Base-by-base conservation (phyloP, 2,329 filamentous ascomycete species). In the Chrysoporthe deuterocubensis region DNA sequence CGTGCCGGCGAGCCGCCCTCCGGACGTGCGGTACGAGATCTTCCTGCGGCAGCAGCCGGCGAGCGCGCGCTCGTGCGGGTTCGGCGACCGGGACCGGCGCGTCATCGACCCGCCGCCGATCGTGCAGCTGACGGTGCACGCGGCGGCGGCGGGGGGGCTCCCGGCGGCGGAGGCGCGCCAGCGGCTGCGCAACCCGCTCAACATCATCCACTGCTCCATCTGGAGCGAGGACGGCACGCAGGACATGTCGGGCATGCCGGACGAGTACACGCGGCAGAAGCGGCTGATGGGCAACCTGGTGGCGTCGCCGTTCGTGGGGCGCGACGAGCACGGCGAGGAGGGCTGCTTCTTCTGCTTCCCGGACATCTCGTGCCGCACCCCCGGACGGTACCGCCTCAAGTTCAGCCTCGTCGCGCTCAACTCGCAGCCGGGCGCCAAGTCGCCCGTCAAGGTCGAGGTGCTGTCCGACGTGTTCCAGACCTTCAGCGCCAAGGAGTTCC, bases 261-360 rank as follows among this genome's bases (percentile, higher is more conserved):
- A 90, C 69, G 90, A 93, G 73, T 88, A 89, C 73, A 86, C 90
- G 57, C 88, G 91, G 67, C 92, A 92, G 70, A 87, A 92, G 58
- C 85, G 92, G 37, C 81, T 96, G 52, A 95, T 95, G 91, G 92
- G 92, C 21, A 92, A 91, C 8, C 80, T 93, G 8, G 91, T 94
- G 3, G 89, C 90, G 7, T 92, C 90, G 0, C 90, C 92, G 0
- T 94, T 93, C 72, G 88, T 92, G 6, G 92, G 91, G 8, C 84
- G 87, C 65, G 92, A 96, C 75, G 92, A 95, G 74, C 83, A 89
- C 64, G 88, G 89, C 64, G 79, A 87, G 32, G 90, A 93, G 71
- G 92, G 92, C 1, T 93, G 90, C 74, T 96, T 95, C 82, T 96
- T 95, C 78, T 93, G 91, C 76, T 96, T 96, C 75, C 90, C 92